Base-by-base conservation (phyloP, 306 rosid species). In the Cucumis cinereus region DNA sequence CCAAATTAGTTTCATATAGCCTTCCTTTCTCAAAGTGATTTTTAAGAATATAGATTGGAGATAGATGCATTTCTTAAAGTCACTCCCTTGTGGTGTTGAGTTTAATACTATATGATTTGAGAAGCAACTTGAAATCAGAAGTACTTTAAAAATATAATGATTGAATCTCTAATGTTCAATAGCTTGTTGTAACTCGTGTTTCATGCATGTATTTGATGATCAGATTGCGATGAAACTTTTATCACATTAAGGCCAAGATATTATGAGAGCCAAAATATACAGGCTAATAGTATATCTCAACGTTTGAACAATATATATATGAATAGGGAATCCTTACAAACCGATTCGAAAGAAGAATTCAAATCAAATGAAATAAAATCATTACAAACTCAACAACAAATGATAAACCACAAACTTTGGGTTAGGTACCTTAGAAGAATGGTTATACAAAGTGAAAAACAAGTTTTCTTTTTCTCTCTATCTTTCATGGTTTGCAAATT, bases 401-500 rank as follows among this genome's bases (percentile, higher is more conserved):
- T 47, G 58, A 8, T 13, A 45, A 47, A 47, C 75, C 57, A 43
- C 36, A 43, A 41, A 22, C 4, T 23, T 41, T 69, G 55, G 13
- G 53, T 43, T 23, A 23, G 56, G 22, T 45, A 43, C 54, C 74
- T 67, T 23, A 11, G 30, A 41, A 67, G 53, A 67, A 67, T 67
- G 73, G 54, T 64, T 16, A 53, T 16, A 52, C 41, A 57, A 74
- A 43, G 55, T 49, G 28, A 35, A 43, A 7, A 15, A 60, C 33
- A 33, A 77, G 30, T 4, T 30, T 36, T 33, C 36, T 22, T 41
- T 40, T 43, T 23, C 30, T 77, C 67, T 77, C 47, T 24, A 58
- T 79, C 35, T 30, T 59, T 90, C 96, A 92, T 35, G 90, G 81
- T 77, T 92, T 92, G 88, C 96, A 90, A 30, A 90, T 86, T 28